Evolutionary conservation across 2,329 filamentous ascomycete genomes (phyloP).

Genomic region (Graphium sp.): DNA sequence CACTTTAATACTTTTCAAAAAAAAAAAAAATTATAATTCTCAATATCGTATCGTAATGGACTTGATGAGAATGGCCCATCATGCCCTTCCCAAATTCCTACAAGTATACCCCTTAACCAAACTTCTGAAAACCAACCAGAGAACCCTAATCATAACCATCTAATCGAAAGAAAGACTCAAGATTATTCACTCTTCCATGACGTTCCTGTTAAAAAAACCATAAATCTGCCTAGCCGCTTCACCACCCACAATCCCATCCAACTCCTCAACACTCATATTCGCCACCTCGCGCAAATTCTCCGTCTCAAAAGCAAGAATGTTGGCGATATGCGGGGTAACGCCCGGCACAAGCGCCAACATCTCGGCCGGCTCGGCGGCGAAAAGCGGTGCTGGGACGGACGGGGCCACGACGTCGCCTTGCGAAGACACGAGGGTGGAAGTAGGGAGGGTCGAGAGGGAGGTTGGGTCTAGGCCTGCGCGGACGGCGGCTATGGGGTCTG

Average conservation of each 20-base stretch:
- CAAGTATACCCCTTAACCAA: too few species aligned
- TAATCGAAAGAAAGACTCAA: too few species aligned
- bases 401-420: conserved; percentile 4
- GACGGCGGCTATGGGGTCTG: conserved; percentile 77
- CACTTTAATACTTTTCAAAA: too few species aligned
- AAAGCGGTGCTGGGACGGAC: conserved; percentile 22
- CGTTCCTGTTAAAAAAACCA: conserved; percentile 59
- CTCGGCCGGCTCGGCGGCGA: conserved; percentile 76
- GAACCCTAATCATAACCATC: too few species aligned
- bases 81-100: too few species aligned
- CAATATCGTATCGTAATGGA: too few species aligned
- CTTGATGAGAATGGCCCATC: too few species aligned
- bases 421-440: too few species aligned
- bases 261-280: conserved; percentile 62
- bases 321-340: conserved; percentile 63
- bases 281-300: conserved; percentile 69
- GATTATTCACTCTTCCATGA: too few species aligned
- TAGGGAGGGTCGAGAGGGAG: too few species aligned
- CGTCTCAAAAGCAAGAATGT: conserved; percentile 52
- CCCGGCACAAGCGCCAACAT: conserved; percentile 79
- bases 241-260: conserved; percentile 59
- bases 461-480: conserved; percentile 51
- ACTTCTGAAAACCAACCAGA: too few species aligned
- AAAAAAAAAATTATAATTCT: too few species aligned
- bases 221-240: conserved; percentile 62